Conservation (phyloP, 179 eudicot species). For the Beta macrorhiza region DNA sequence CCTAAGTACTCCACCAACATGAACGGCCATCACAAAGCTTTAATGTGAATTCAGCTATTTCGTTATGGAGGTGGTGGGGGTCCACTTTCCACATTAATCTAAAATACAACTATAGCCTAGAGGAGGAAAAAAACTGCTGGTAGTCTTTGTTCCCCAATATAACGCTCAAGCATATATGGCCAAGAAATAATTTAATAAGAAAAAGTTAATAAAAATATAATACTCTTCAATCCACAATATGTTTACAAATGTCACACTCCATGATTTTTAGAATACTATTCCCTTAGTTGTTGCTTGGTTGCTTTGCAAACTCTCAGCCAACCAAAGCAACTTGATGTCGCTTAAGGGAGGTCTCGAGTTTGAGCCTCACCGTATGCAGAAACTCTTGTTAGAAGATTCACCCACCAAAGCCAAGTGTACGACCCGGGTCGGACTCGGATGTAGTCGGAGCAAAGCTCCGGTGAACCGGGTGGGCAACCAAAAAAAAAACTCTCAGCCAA, state of each 20-base stretch:
- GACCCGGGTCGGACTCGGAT: no score
- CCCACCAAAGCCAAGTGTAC: no score
- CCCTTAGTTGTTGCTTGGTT: not conserved
- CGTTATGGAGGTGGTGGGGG: not conserved
- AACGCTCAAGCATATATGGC: not conserved
- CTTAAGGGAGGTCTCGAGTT: no score
- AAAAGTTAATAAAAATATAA: not conserved
- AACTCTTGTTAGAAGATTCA: no score
- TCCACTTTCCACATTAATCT: not conserved
- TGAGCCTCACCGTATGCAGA: no score
- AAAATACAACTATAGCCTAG: not conserved
- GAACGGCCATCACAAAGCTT: constrained; percentile 12
- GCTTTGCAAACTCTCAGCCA: not conserved
- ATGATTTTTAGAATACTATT: not conserved
- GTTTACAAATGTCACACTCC: not conserved
- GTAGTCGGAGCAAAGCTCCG: no score
- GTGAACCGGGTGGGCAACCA: no score
- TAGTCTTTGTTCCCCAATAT: not conserved
- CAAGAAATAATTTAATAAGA: not conserved
- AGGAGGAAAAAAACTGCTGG: not conserved
- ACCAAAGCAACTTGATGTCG: not conserved
- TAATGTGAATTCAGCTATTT: constrained; percentile 14
- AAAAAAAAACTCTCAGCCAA: not conserved
- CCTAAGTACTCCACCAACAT: not conserved
- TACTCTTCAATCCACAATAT: not conserved